Evolutionary conservation across 331 rosid genomes (phyloP).

Genomic region (Rosa hybrid): DNA sequence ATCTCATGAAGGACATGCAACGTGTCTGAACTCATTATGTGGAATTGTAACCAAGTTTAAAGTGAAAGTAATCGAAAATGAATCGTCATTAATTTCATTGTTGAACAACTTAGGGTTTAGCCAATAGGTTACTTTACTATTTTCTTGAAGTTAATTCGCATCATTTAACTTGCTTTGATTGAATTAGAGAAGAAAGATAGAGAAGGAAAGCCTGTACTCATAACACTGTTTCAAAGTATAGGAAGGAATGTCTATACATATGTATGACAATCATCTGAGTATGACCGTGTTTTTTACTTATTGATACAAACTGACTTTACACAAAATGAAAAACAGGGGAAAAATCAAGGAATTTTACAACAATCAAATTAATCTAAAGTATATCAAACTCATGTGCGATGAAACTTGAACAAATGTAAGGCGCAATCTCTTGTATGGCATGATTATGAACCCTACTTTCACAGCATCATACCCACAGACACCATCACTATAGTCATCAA

Average conservation of each 20-base stretch:
- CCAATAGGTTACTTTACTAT: background rate
- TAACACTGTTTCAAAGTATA: background rate
- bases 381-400: background rate
- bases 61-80: background rate
- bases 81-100: background rate
- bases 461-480: constrained; percentile 45
- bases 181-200: background rate
- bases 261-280: background rate
- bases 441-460: constrained; percentile 35
- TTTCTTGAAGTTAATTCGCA: background rate
- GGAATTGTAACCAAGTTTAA: background rate
- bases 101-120: background rate
- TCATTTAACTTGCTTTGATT: background rate
- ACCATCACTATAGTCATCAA: constrained; percentile 48
- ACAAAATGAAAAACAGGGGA: constrained; percentile 19
- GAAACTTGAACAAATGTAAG: background rate
- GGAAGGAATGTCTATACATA: background rate
- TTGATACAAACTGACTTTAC: constrained; percentile 26
- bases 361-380: constrained; percentile 9
- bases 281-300: constrained; percentile 16
- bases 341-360: constrained; percentile 22
- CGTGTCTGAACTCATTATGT: background rate
- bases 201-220: constrained; percentile 7
- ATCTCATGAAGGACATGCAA: background rate
- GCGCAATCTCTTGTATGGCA: background rate